These are phyloP conservation scores for Linum usitatissimum DNA, from an alignment of 345 rosid genomes.

Conservation along the genomic window DNA sequence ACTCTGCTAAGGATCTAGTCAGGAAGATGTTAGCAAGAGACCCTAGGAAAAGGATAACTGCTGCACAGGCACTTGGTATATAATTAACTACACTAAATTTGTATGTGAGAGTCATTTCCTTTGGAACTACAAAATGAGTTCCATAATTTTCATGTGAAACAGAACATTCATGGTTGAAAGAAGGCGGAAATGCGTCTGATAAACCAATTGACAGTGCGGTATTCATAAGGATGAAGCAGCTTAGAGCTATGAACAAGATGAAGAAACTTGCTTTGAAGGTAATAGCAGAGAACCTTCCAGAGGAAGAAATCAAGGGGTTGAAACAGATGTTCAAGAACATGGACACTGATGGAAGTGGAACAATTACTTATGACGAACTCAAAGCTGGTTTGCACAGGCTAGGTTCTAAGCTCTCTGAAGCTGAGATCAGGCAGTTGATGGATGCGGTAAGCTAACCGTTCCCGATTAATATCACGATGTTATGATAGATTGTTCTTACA, in stretches of 20 bases:
- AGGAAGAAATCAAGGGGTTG: constrained; percentile 26
- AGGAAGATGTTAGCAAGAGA: constrained; percentile 20
- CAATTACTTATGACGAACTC: constrained; percentile 30
- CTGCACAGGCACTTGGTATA: constrained; percentile 21
- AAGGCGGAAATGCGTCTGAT: constrained; percentile 16
- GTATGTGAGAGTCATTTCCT: background rate
- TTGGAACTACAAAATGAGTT: background rate
- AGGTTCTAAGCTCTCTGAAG: constrained; percentile 21
- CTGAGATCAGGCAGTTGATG: constrained; percentile 25
- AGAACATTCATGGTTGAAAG: constrained; percentile 29
- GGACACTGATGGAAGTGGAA: constrained; percentile 26
- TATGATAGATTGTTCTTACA: background rate
- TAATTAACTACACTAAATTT: background rate
- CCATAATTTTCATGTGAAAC: background rate
- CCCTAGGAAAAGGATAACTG: constrained; percentile 21
- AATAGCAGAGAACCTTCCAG: constrained; percentile 23
- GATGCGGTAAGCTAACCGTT: constrained; percentile 19
- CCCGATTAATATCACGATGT: background rate
- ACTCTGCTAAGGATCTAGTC: constrained; percentile 22
- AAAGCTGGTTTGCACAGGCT: constrained; percentile 19
- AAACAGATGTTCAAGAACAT: constrained; percentile 26
- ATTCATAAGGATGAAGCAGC: constrained; percentile 17
- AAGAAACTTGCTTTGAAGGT: constrained; percentile 29
- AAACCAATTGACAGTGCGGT: constrained; percentile 22
- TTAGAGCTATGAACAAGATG: constrained; percentile 29